phyloP scores from a whole-genome alignment of 2,329 filamentous ascomycete genomes.

The Verticillium isaacii region DNA sequence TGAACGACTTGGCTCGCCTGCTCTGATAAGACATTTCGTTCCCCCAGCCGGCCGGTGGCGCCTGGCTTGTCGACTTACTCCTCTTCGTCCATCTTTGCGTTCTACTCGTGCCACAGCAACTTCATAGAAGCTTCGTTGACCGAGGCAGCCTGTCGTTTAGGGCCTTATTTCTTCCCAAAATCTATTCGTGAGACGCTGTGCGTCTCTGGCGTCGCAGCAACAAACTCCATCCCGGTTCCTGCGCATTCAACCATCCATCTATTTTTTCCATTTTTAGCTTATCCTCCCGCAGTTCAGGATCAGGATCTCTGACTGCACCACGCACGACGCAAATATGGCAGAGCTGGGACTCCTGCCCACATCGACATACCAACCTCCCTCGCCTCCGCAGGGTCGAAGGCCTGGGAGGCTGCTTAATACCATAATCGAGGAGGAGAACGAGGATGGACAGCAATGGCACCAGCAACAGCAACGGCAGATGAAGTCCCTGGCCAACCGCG shows the following conservation, averaged over 20 bases:
- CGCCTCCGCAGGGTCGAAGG: slow-evolving; percentile 53
- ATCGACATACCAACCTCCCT: slow-evolving; percentile 39
- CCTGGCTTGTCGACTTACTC: slow-evolving; percentile 2
- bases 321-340: slow-evolving; percentile 37
- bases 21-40: background rate
- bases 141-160: slow-evolving; percentile 37
- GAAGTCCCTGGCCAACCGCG: background rate
- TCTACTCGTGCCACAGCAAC: background rate
- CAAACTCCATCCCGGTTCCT: background rate
- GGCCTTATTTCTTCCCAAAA: slow-evolving; percentile 11
- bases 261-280: slow-evolving; percentile 3
- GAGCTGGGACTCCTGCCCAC: slow-evolving; percentile 34
- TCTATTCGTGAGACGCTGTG: slow-evolving; percentile 24
- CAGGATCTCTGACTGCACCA: slow-evolving; percentile 23
- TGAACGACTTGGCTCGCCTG: background rate
- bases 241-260: background rate
- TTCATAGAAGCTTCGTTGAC: slow-evolving; percentile 35
- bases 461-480: slow-evolving; percentile 9
- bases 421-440: slow-evolving; percentile 56
- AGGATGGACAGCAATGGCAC: slow-evolving; percentile 26
- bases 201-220: slow-evolving; percentile 20
- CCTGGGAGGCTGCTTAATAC: slow-evolving; percentile 54
- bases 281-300: slow-evolving; percentile 8
- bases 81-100: slow-evolving; percentile 15
- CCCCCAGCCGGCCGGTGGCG: slow-evolving; percentile 5